phyloP scores from a whole-genome alignment of 257 asterid species.

The Cordia subcordata region DNA sequence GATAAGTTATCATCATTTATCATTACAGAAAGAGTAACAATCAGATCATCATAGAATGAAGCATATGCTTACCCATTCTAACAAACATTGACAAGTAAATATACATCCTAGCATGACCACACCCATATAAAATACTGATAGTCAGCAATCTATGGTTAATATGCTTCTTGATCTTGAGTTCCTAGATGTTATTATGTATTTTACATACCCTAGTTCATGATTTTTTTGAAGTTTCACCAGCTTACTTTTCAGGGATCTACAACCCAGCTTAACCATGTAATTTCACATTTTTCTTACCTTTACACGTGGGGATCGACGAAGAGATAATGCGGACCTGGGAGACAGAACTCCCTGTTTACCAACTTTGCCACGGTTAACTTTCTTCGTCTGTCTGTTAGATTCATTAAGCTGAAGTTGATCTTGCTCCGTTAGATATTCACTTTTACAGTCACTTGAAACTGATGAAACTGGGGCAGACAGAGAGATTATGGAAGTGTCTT shows the following conservation, averaged over 20 bases:
- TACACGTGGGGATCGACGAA: slow-evolving; percentile 66
- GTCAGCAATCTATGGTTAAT: too few relatives aligned
- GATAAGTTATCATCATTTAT: too few relatives aligned
- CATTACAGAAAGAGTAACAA: too few relatives aligned
- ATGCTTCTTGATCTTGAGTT: too few relatives aligned
- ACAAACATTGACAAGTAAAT: too few relatives aligned
- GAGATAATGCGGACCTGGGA: slow-evolving; percentile 57
- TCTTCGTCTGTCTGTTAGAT: slow-evolving; percentile 35
- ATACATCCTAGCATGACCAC: too few relatives aligned
- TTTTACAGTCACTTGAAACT: slow-evolving; percentile 48
- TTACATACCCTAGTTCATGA: not conserved
- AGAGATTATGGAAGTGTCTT: slow-evolving; percentile 40
- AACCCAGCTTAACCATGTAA: not conserved
- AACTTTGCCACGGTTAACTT: slow-evolving; percentile 32
- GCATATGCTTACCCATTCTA: too few relatives aligned
- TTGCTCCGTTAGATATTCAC: slow-evolving; percentile 41
- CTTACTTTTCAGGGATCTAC: not conserved
- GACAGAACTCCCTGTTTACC: slow-evolving; percentile 29
- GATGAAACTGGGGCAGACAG: slow-evolving; percentile 62
- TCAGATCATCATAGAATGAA: too few relatives aligned
- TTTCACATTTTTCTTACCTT: slow-evolving; percentile 44
- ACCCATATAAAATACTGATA: too few relatives aligned
- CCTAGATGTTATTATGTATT: too few relatives aligned
- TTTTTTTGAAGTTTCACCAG: not conserved
- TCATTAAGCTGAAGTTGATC: slow-evolving; percentile 34